Base-by-base conservation (phyloP, 2,329 filamentous ascomycete genomes). In the Didymella arachidicola region DNA sequence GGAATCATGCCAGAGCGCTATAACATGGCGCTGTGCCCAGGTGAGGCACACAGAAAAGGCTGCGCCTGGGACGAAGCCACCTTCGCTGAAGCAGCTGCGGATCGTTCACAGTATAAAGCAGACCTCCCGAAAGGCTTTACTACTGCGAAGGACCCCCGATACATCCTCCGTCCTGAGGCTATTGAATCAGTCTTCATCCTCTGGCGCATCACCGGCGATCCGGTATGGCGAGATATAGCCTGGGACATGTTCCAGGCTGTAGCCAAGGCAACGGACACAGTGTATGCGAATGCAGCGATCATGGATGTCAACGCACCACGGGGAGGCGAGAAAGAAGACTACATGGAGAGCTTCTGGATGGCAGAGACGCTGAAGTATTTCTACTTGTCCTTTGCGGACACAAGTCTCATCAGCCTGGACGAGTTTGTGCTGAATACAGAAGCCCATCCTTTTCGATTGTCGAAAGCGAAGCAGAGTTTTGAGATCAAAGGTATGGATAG, bases 1-100 rank as follows among this genome's bases (percentile, higher is more conserved):
- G 85, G 85, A 1, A 81, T 87, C 53, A 87, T 87, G 85, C 84
- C 85, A 0, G 86, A 87, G 65, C 72, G 77, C 30, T 86, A 86
- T 68, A 74, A 80, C 34, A 77, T 86, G 65, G 66, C 83, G 6
- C 79, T 83, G 2, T 88, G 86, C 64, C 68, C 66, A 0, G 63
- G 65, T 29, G 18, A 62, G 4, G 48, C 70, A 16, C 64, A 59
- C 44, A 64, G 64, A 27, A 54, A 60, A 18, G 47, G 60, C 16
- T 87, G 85, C 64, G 70, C 76, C 30, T 87, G 84, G 84, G 78
- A 86, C 62, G 81, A 85, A 59, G 77, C 76, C 3, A 68, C 72
- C 16, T 86, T 82, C 75, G 75, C 76, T 39, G 72, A 76, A 6
- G 78, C 72, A 44, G 55, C 75, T 7, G 44, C 43, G 30, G 54